Evolutionary conservation across 2,329 filamentous ascomycete species (phyloP), one percentile per base, ranked within the genome.

Genomic region (Paecilomyces niveus): DNA sequence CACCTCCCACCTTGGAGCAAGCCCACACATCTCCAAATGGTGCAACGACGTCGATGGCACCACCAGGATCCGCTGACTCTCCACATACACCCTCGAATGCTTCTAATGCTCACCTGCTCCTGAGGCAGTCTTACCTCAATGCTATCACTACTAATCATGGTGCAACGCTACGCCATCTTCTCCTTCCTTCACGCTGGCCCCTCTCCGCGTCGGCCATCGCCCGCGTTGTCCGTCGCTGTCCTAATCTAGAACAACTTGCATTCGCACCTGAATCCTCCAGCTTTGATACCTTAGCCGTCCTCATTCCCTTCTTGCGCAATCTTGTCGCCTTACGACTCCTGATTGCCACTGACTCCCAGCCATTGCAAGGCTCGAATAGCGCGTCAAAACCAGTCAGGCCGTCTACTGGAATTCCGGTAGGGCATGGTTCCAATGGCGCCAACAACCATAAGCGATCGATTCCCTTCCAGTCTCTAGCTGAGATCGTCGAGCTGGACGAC

Each of bases 231-330:
- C 78, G 80, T 54, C 71, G 71, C 9, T 84, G 83, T 59, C 83
- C 84, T 0, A 78, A 85, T 56, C 72, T 87, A 13, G 83, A 85
- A 60, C 83, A 87, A 63, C 72, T 87, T 1, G 83, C 78, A 26
- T 70, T 85, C 22, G 78, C 81, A 7, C 73, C 81, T 15, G 72
- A 78, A 10, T 62, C 73, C 15, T 67, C 68, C 35, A 72, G 71
- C 62, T 67, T 78, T 65, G 72, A 78, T 10, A 69, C 72, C 11
- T 56, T 77, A 21, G 65, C 68, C 6, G 62, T 77, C 53, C 64
- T 78, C 10, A 64, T 76, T 32, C 76, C 76, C 33, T 73, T 75
- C 59, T 70, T 77, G 49, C 68, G 71, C 6, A 75, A 77, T 11
- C 63, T 77, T 6, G 65, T 64, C 22, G 76, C 75, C 0, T 56